Percentiles rank a stretch among this genome's conserved stretches.
phyloP scores from a whole-genome alignment of 768 basidiomycete genomes.

The Boletus huronensis region DNA sequence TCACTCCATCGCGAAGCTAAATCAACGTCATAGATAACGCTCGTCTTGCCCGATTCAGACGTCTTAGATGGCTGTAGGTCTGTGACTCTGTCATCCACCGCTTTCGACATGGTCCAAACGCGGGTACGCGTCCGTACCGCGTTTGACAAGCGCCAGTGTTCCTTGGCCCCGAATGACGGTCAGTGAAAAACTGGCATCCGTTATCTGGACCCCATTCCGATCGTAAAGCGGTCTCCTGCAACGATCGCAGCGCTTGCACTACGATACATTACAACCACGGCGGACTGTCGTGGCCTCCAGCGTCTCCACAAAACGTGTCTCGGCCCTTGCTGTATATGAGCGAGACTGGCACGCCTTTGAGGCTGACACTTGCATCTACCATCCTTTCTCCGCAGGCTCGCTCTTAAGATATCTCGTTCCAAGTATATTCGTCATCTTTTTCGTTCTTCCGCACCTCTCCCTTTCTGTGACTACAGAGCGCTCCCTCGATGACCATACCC shows the following conservation, averaged over 20 bases:
- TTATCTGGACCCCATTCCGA: constrained; percentile 8
- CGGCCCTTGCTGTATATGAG: constrained; percentile 27
- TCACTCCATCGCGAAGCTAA: constrained; percentile 16
- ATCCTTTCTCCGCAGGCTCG: constrained; percentile 1
- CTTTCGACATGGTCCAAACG: background rate
- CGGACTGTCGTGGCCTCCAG: constrained; percentile 18
- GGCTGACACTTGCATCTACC: background rate
- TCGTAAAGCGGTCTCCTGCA: constrained; percentile 7
- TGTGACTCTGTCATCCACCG: background rate
- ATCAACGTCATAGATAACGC: constrained; percentile 18
- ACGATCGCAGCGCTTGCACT: constrained; percentile 7
- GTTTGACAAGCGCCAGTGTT: background rate
- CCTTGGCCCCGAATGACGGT: background rate
- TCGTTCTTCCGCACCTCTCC: background rate
- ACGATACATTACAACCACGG: constrained; percentile 19
- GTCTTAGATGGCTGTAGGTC: background rate
- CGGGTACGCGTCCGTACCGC: background rate
- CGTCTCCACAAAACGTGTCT: constrained; percentile 25
- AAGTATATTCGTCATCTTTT: background rate
- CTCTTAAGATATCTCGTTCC: constrained; percentile 1
- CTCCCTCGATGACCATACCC: constrained; percentile 22
- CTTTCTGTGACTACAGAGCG: background rate
- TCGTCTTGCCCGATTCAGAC: constrained; percentile 1
- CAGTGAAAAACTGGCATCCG: background rate
- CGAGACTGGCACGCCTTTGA: constrained; percentile 2